Evolutionary conservation across 2,329 filamentous ascomycete genomes (phyloP), one percentile per base, ranked within the genome.

Genomic region (Lachnellula cervina): DNA sequence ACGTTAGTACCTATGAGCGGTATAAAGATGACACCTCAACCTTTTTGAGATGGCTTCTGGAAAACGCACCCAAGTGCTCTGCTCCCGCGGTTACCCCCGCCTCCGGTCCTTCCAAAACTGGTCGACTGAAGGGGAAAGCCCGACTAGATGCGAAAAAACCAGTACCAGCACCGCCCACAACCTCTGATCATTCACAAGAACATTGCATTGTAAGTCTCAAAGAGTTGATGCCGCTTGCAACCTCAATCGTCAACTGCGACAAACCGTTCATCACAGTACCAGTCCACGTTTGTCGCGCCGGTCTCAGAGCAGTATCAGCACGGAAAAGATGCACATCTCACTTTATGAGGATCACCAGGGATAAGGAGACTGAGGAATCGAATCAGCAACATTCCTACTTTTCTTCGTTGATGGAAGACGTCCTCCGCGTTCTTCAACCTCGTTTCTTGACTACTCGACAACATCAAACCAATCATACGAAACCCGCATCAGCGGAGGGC

Each of bases 351-450:
- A 16, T 6, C 37, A 23, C 3, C 51, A 23, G 2, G 16, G 11
- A 40, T 40, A 17, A 19, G n/a, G 37, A 40, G 52, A 59, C 35
- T 11, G 34, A 5, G 35, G 57, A 42, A 38, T 16, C 35, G 2
- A 62, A 60, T 50, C 23, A 50, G 11, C 4, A 46, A 1, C 54
- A 62, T 51, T 43, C 42, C 4, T 55, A 55, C 32, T 59, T 62
- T 32, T 57, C 50, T 16, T 32, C 21, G 5, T 46, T 61, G 23
- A 55, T 62, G 50, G 56, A 62, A 40, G 34, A 57, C 14, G 51
- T 57, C 11, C 35, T 62, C 9, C 19, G 50, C 13, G 21, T 47
- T 37, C 51, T 62, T 11, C 51, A 62, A 28, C 60, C 59, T 35
- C 38, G 28, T 0, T 62, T 59, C 46, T 50, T 52, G 1, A 43